Conservation (phyloP, 768 basidiomycete genomes). For the Xerocomus spinulosus region DNA sequence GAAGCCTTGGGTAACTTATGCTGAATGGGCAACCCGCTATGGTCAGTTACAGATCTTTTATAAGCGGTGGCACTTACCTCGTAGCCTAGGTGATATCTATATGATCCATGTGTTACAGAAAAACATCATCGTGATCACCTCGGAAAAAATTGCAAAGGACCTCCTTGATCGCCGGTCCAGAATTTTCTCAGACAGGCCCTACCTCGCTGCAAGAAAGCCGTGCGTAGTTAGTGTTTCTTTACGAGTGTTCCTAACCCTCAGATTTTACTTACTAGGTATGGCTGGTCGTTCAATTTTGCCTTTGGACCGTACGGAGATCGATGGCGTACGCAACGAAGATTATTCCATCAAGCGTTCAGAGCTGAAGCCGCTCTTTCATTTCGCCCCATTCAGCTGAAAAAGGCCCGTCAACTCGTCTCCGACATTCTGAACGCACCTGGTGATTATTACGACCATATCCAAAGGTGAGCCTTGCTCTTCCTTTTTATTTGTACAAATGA, state of each 20-base stretch:
- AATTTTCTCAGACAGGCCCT: slow-evolving; percentile 32
- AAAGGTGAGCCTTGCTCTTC: no score
- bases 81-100: neutral
- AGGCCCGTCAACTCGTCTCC: no score
- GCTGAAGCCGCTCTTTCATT: no score
- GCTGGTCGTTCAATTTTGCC: no score
- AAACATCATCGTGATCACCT: slow-evolving; percentile 32
- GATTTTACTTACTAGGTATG: no score
- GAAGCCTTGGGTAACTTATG: neutral
- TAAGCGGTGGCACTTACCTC: neutral
- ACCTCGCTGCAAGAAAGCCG: slow-evolving; percentile 4
- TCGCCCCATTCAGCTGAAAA: no score
- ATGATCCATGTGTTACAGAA: slow-evolving; percentile 2
- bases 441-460: no score
- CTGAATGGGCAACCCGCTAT: neutral
- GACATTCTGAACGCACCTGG: no score
- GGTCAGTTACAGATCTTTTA: neutral
- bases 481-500: no score
- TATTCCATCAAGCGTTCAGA: no score
- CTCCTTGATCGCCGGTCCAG: slow-evolving; percentile 35
- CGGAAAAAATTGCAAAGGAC: slow-evolving; percentile 30
- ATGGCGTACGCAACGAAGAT: no score
- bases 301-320: no score
- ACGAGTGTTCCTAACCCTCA: slow-evolving; percentile 1
- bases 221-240: neutral